Conservation (phyloP, 352 stramenopile genomes). For the Phytophthora citricola region DNA sequence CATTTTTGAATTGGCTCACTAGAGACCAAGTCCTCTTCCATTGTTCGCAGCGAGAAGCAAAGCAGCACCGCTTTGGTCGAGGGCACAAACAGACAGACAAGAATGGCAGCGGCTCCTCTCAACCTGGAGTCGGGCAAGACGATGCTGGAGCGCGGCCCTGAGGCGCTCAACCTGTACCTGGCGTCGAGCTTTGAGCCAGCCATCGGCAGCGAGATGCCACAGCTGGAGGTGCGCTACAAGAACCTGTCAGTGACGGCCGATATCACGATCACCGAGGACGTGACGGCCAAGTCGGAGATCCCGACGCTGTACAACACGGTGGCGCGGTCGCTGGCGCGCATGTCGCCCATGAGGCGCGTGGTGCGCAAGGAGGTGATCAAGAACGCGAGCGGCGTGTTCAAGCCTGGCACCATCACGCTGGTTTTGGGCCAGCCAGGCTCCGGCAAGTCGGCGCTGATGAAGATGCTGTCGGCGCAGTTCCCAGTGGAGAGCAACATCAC, state of each 20-base stretch:
- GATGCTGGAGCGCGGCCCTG: slow-evolving; percentile 25
- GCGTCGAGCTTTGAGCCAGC: slow-evolving; percentile 40
- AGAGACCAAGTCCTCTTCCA: slow-evolving; percentile 14
- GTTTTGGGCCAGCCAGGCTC: slow-evolving; percentile 11
- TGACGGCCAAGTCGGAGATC: slow-evolving; percentile 26
- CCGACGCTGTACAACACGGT: slow-evolving; percentile 50
- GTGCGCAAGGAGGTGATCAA: slow-evolving; percentile 35
- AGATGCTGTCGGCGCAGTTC: slow-evolving; percentile 32
- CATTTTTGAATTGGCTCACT: slow-evolving; percentile 20
- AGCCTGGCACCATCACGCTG: slow-evolving; percentile 18
- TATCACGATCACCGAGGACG: slow-evolving; percentile 28
- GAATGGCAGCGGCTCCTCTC: slow-evolving; percentile 6
- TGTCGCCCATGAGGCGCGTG: slow-evolving; percentile 27
- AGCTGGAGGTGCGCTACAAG: slow-evolving; percentile 61
- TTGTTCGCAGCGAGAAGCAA: slow-evolving; percentile 5
- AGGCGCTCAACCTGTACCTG: slow-evolving; percentile 30
- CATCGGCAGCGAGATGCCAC: slow-evolving; percentile 45
- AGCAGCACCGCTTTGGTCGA: background rate
- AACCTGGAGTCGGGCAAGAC: slow-evolving; percentile 22
- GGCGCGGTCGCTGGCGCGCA: slow-evolving; percentile 2
- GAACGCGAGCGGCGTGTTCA: slow-evolving; percentile 30
- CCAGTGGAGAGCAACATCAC: slow-evolving; percentile 23
- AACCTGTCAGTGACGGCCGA: slow-evolving; percentile 52
- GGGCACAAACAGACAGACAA: slow-evolving; percentile 1
- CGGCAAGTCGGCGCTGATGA: slow-evolving; percentile 29